Evolutionary conservation across 345 rosid genomes (phyloP).

Genomic region (Moringa oleifera): DNA sequence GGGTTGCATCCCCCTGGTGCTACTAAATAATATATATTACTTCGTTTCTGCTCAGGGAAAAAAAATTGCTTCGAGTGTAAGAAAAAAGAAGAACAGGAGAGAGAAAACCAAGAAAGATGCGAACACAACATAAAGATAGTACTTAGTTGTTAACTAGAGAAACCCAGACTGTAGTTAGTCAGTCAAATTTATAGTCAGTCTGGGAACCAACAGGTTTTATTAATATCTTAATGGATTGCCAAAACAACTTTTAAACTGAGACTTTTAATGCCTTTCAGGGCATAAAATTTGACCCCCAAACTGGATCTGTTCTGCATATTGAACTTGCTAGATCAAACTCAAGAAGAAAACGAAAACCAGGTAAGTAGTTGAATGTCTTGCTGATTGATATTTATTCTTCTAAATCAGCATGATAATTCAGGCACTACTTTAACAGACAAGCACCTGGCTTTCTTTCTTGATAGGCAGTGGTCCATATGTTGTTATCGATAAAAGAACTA

Average conservation of each 20-base stretch:
- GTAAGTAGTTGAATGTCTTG: slow-evolving; percentile 14
- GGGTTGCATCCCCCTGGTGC: too few species aligned
- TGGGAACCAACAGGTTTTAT: not conserved
- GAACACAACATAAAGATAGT: not conserved
- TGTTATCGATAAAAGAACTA: slow-evolving; percentile 71
- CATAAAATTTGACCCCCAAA: slow-evolving; percentile 79
- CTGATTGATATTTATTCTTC: too few species aligned
- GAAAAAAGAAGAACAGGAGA: too few species aligned
- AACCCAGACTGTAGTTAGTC: too few species aligned
- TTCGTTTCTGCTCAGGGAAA: too few species aligned
- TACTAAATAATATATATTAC: too few species aligned
- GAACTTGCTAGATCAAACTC: slow-evolving; percentile 89
- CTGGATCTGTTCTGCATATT: slow-evolving; percentile 67
- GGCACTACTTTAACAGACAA: slow-evolving; percentile 3
- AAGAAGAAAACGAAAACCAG: slow-evolving; percentile 65
- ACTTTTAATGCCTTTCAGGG: slow-evolving; percentile 35
- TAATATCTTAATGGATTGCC: not conserved
- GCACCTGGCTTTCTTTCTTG: slow-evolving; percentile 9
- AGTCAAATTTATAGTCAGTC: not conserved
- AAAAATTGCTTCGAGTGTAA: too few species aligned
- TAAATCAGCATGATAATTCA: slow-evolving; percentile 3
- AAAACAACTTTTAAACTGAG: not conserved
- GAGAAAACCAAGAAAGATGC: too few species aligned
- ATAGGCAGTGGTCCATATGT: slow-evolving; percentile 73
- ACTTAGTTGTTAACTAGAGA: too few species aligned